phyloP scores from a whole-genome alignment of 2,329 filamentous ascomycete genomes.

The Ophiostoma triangulosporum region DNA sequence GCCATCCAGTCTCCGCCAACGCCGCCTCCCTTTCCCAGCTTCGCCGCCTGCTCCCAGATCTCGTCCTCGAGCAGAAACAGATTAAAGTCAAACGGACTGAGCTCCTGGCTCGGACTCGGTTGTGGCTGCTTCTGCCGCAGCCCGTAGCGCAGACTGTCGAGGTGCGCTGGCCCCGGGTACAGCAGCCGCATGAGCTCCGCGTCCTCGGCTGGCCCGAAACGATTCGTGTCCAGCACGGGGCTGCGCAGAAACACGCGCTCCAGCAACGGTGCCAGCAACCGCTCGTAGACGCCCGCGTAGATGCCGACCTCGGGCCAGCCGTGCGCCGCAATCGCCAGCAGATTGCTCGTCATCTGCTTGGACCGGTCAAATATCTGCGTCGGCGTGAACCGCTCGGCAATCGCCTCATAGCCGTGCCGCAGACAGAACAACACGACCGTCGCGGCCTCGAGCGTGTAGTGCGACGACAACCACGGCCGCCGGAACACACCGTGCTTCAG shows the following conservation, averaged over 20 bases:
- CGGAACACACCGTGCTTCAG: slow-evolving; percentile 10
- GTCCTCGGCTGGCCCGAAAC: slow-evolving; percentile 11
- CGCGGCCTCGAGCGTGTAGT: slow-evolving; percentile 12
- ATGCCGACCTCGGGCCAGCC: slow-evolving; percentile 21
- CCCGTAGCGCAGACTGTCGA: slow-evolving; percentile 8
- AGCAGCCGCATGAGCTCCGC: slow-evolving; percentile 13
- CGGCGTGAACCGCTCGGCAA: slow-evolving; percentile 17
- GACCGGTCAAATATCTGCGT: slow-evolving; percentile 21
- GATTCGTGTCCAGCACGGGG: not conserved
- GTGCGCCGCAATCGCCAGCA: slow-evolving; percentile 19
- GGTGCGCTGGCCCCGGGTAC: slow-evolving; percentile 12
- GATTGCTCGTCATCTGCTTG: slow-evolving; percentile 21
- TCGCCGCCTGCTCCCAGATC: slow-evolving; percentile 2
- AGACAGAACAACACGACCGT: slow-evolving; percentile 20
- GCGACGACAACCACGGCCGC: slow-evolving; percentile 12
- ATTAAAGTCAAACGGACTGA: slow-evolving; percentile 10
- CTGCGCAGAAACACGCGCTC: slow-evolving; percentile 17
- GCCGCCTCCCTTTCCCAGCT: not conserved
- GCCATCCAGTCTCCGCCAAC: not conserved
- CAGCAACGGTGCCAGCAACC: slow-evolving; percentile 19
- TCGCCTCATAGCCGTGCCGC: slow-evolving; percentile 19
- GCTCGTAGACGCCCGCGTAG: slow-evolving; percentile 15
- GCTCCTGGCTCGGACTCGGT: slow-evolving; percentile 1
- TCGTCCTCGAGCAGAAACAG: slow-evolving; percentile 10
- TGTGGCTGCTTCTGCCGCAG: slow-evolving; percentile 5